phyloP scores from a whole-genome alignment of 2,329 filamentous ascomycete species.

The Colletotrichum sp. region DNA sequence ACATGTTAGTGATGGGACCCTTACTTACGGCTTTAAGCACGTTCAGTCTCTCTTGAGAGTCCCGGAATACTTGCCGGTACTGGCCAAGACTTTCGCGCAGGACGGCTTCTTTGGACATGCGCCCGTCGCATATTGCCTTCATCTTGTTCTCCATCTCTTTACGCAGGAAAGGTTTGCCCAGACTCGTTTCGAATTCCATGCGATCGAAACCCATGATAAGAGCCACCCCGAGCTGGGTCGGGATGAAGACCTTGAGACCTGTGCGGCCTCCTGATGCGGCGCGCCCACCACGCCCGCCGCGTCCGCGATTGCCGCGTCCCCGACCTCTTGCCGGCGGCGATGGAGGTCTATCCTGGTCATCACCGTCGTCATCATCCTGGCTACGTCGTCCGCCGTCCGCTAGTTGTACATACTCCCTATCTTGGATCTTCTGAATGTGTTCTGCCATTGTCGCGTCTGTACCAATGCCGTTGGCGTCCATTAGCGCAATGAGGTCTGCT shows the following conservation, averaged over 20 bases:
- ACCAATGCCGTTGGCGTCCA: constrained; percentile 98
- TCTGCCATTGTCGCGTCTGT: constrained; percentile 99
- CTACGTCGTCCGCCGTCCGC: constrained; percentile 46
- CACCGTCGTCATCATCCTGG: constrained; percentile 43
- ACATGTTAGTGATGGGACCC: neutral
- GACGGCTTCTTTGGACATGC: constrained; percentile 74
- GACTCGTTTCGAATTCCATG: constrained; percentile 89
- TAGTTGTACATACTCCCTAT: constrained; percentile 83
- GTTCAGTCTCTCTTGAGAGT: constrained; percentile 78
- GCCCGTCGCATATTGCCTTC: constrained; percentile 94
- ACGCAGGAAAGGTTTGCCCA: constrained; percentile 93
- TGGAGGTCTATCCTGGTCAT: constrained; percentile 40
- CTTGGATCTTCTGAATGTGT: constrained; percentile 95
- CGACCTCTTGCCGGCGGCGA: constrained; percentile 41
- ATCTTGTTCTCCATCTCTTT: constrained; percentile 99
- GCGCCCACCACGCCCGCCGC: constrained; percentile 47
- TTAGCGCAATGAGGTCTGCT: constrained; percentile 91
- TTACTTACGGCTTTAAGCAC: constrained; percentile 65
- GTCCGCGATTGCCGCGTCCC: constrained; percentile 49
- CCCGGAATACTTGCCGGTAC: constrained; percentile 85
- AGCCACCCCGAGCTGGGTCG: constrained; percentile 88
- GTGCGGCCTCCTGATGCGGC: constrained; percentile 45
- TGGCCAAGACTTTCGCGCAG: constrained; percentile 84
- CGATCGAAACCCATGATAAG: constrained; percentile 94
- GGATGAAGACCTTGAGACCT: constrained; percentile 84